phyloP scores from a whole-genome alignment of 257 asterid genomes.

The Cinchona pubescens region DNA sequence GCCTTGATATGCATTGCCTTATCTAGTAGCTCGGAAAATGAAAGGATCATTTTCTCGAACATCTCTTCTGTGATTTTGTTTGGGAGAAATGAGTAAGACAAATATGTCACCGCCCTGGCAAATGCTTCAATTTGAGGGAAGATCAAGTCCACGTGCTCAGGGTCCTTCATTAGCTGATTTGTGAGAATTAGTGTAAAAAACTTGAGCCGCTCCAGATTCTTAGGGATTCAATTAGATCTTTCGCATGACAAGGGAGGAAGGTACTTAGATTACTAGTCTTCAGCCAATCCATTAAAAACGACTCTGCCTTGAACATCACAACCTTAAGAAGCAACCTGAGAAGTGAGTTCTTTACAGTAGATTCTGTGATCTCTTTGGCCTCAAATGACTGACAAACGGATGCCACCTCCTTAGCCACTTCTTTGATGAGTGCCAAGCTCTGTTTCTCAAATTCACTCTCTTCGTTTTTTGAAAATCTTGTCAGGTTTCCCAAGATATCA shows the following conservation, averaged over 20 bases:
- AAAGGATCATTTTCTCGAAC: not conserved
- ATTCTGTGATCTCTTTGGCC: not conserved
- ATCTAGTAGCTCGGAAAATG: not conserved
- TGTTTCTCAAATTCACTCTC: not conserved
- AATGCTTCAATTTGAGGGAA: not conserved
- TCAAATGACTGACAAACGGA: not conserved
- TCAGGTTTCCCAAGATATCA: no score
- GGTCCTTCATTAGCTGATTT: not conserved
- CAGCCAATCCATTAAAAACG: not conserved
- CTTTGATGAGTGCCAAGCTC: not conserved
- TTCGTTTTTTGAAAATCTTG: not conserved
- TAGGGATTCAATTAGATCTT: not conserved
- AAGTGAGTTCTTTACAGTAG: not conserved
- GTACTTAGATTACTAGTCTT: not conserved
- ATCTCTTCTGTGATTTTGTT: not conserved
- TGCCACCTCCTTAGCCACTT: not conserved
- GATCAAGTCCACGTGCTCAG: not conserved
- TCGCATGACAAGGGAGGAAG: not conserved
- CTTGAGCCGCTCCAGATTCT: not conserved
- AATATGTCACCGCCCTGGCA: not conserved
- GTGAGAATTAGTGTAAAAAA: not conserved
- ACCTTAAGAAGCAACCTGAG: not conserved
- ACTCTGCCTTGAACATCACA: constrained; percentile 2
- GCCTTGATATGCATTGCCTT: not conserved
- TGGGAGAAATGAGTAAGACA: not conserved